Percentiles rank a stretch among this genome's conserved stretches.
Evolutionary conservation across 225 moss, liverwort and hornwort species (phyloP).

Genomic region (Takakia lepidozioides): DNA sequence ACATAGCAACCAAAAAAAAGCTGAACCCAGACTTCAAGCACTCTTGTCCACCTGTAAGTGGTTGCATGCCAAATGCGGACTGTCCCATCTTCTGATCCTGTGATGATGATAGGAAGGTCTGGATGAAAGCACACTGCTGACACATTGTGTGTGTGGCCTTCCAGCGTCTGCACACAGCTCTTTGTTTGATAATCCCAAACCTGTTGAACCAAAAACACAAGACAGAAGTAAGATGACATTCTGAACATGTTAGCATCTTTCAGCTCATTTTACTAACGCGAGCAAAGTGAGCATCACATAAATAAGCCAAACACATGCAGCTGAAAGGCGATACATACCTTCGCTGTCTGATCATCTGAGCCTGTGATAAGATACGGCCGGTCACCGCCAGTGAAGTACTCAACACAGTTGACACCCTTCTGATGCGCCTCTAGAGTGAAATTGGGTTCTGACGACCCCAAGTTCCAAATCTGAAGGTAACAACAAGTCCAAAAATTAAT

Average conservation of each 20-base stretch:
- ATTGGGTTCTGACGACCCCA: slow-evolving; percentile 93
- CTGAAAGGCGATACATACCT: too few relatives aligned
- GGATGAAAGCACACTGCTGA: slow-evolving; percentile 95
- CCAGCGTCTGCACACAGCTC: slow-evolving; percentile 96
- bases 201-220: slow-evolving; percentile 20
- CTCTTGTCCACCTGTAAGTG: slow-evolving; percentile 55
- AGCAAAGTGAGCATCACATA: too few relatives aligned
- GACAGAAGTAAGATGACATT: too few relatives aligned
- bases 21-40: too few relatives aligned
- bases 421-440: slow-evolving; percentile 95
- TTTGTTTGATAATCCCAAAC: slow-evolving; percentile 99
- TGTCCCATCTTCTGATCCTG: slow-evolving; percentile 98
- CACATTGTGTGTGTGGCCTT: slow-evolving; percentile 94
- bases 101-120: slow-evolving; percentile 86
- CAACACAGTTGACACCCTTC: slow-evolving; percentile 97
- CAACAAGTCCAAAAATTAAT: too few relatives aligned
- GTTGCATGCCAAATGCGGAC: slow-evolving; percentile 99
- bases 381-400: slow-evolving; percentile 93
- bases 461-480: slow-evolving; percentile 99
- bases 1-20: too few relatives aligned
- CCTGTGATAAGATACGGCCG: slow-evolving; percentile 95
- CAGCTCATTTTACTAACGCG: not conserved
- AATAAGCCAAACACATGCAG: too few relatives aligned
- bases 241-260: too few relatives aligned
- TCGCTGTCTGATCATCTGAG: slow-evolving; percentile 97